Evolutionary conservation across 169 alveolate species (phyloP).

Genomic region (Perkinsus olseni): DNA sequence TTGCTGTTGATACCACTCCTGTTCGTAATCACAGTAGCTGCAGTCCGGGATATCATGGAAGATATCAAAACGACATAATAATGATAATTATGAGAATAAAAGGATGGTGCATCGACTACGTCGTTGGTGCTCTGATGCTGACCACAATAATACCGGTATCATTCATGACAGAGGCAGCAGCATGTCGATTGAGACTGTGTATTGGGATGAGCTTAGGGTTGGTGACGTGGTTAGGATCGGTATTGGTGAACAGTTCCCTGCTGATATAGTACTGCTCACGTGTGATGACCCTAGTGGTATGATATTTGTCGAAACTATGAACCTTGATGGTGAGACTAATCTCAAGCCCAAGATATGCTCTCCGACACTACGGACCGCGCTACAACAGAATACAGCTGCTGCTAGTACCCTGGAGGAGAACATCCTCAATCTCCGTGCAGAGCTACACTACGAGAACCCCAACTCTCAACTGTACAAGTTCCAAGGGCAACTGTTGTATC

Average conservation of each 20-base stretch:
- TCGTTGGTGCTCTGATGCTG: no score
- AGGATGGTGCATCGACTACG: no score
- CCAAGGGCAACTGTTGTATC: no score
- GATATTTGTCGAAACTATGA: constrained; percentile 12
- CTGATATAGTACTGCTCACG: constrained; percentile 78
- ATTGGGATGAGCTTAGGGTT: constrained; percentile 69
- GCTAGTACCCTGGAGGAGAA: no score
- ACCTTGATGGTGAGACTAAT: constrained; percentile 86
- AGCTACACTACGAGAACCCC: background rate
- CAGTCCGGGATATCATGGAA: constrained; percentile 81
- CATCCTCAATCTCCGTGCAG: no score
- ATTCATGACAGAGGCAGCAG: no score
- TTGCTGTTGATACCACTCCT: constrained; percentile 73
- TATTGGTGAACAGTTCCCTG: constrained; percentile 73
- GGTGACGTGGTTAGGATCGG: constrained; percentile 65
- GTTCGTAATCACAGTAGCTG: constrained; percentile 77
- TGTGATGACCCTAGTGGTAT: constrained; percentile 80
- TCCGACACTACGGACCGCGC: constrained; percentile 45
- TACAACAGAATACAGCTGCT: no score
- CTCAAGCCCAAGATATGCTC: constrained; percentile 70
- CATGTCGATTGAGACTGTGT: constrained; percentile 27
- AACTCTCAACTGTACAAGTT: background rate
- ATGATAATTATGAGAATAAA: constrained; percentile 79
- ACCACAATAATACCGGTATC: no score
- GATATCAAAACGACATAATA: constrained; percentile 74